Conservation (phyloP, 306 rosid genomes). For the Begonia masoniana region DNA sequence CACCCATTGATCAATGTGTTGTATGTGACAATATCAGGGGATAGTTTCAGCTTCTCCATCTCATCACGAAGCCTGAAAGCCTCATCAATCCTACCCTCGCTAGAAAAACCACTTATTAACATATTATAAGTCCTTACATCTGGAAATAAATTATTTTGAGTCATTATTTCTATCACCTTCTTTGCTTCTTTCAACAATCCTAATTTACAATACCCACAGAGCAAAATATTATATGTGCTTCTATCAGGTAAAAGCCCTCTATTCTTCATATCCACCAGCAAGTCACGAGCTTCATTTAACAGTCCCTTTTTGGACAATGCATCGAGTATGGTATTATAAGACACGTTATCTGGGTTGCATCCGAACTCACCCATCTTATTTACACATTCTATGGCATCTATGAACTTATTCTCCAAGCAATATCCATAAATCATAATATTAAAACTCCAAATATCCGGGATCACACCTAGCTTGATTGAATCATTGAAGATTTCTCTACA, state of each 20-base stretch:
- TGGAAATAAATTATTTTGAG: constrained; percentile 26
- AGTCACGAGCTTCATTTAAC: constrained; percentile 37
- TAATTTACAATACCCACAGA: constrained; percentile 71
- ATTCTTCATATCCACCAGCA: constrained; percentile 51
- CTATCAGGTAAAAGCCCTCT: constrained; percentile 42
- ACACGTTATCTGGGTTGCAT: constrained; percentile 56
- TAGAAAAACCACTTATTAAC: constrained; percentile 49
- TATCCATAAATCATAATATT: constrained; percentile 56
- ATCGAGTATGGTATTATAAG: constrained; percentile 57
- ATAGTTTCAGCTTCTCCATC: constrained; percentile 50
- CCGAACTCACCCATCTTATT: constrained; percentile 37
- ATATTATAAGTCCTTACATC: constrained; percentile 81
- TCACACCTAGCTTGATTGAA: constrained; percentile 31
- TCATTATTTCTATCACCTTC: constrained; percentile 57
- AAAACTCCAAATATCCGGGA: constrained; percentile 29
- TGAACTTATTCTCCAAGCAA: constrained; percentile 37
- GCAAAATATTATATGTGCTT: constrained; percentile 56
- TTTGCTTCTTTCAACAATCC: constrained; percentile 67
- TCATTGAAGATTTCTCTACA: constrained; percentile 29
- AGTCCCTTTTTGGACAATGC: constrained; percentile 48
- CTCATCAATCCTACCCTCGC: constrained; percentile 58
- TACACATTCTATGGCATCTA: constrained; percentile 30
- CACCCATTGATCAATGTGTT: constrained; percentile 73
- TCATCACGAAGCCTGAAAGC: constrained; percentile 52
- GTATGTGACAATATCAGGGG: constrained; percentile 70